These are phyloP conservation scores for Suhomyces choctaworum DNA, from an alignment of 1,139 yeast species.

Conservation along the genomic window DNA sequence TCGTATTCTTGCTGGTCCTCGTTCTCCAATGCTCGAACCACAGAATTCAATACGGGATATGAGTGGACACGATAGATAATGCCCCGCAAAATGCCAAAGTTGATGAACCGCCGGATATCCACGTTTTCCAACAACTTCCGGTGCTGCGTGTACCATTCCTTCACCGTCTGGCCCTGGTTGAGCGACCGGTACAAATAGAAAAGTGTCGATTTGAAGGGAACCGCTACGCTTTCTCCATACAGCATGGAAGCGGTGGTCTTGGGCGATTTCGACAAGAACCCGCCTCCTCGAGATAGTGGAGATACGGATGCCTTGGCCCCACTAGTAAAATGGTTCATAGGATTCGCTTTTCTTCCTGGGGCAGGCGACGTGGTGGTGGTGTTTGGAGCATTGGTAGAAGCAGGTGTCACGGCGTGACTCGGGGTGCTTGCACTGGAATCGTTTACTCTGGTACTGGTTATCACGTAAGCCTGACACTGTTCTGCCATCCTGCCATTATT, in stretches of 20 bases:
- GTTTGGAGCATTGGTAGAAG: constrained; percentile 8
- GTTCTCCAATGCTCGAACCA: constrained; percentile 37
- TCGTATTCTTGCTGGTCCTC: constrained; percentile 32
- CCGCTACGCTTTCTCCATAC: constrained; percentile 21
- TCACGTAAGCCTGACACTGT: constrained; percentile 83
- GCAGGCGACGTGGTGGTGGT: constrained; percentile 7
- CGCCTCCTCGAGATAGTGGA: constrained; percentile 12
- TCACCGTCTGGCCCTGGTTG: constrained; percentile 74
- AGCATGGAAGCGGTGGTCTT: constrained; percentile 11
- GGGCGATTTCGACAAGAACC: constrained; percentile 13
- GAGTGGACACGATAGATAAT: constrained; percentile 78
- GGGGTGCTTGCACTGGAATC: constrained; percentile 11
- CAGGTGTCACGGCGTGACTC: constrained; percentile 7
- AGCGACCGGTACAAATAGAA: constrained; percentile 76
- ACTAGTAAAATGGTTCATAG: constrained; percentile 12
- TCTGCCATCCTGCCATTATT: constrained; percentile 63
- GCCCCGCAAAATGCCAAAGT: constrained; percentile 83
- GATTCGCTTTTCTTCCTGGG: constrained; percentile 7
- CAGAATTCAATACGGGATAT: constrained; percentile 60
- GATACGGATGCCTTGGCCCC: constrained; percentile 12
- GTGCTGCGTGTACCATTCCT: constrained; percentile 78
- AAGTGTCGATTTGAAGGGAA: constrained; percentile 66
- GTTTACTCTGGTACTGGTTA: constrained; percentile 22
- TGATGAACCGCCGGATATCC: constrained; percentile 79
- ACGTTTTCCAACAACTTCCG: constrained; percentile 57